phyloP scores from a whole-genome alignment of 2,329 filamentous ascomycete genomes.

The Simplicillium aogashimaense region DNA sequence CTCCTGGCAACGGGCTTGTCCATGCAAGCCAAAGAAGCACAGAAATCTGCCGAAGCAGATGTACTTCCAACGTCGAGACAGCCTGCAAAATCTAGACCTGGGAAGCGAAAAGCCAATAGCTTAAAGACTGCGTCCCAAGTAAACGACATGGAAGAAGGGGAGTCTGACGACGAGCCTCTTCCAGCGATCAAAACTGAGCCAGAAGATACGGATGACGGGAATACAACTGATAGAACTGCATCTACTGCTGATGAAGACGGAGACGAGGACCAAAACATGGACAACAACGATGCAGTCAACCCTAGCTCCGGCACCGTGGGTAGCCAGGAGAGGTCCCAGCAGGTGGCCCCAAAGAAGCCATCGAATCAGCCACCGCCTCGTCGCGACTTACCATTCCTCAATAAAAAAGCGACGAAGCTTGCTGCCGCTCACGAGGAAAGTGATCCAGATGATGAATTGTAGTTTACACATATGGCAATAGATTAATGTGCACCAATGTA shows the following conservation, averaged over 20 bases:
- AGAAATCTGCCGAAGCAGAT: constrained; percentile 12
- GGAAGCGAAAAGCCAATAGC: constrained; percentile 38
- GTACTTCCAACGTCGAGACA: constrained; percentile 9
- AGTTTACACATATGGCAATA: too few species aligned
- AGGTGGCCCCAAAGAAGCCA: constrained; percentile 9
- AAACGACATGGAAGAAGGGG: constrained; percentile 33
- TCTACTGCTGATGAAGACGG: constrained; percentile 33
- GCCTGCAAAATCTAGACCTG: constrained; percentile 25
- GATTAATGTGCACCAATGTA: too few species aligned
- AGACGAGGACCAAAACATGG: constrained; percentile 18
- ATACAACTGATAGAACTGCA: constrained; percentile 27
- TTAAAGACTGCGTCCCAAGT: constrained; percentile 18
- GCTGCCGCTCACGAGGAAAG: constrained; percentile 29
- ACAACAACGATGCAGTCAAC: too few species aligned
- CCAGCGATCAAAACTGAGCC: constrained; percentile 25
- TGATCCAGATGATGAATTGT: constrained; percentile 48
- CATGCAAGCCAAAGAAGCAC: constrained; percentile 11
- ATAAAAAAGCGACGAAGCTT: constrained; percentile 18
- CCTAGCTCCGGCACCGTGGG: constrained; percentile 2
- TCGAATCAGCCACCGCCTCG: constrained; percentile 23
- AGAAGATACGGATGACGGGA: constrained; percentile 29
- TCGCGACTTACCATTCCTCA: constrained; percentile 34
- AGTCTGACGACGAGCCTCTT: constrained; percentile 40
- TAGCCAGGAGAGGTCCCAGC: background rate
- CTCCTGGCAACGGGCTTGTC: constrained; percentile 40